Base-by-base conservation (phyloP, 345 rosid genomes). In the Camelina neglecta region DNA sequence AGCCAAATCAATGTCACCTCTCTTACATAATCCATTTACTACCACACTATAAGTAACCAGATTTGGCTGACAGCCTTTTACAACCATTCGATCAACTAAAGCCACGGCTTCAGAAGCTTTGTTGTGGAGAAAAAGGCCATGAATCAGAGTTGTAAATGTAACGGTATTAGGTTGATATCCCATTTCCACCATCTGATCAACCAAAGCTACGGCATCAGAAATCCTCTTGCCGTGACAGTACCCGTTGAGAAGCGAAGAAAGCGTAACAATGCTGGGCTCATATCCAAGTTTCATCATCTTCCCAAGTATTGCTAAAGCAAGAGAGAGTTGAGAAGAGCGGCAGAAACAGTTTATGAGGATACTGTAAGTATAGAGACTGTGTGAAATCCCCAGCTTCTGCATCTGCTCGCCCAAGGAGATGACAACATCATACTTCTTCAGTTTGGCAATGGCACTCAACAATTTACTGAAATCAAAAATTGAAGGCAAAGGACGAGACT, bases 341-440 rank as follows among this genome's bases (percentile, higher is more conserved):
- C 65, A 16, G 1, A 60, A 60, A 11, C 45, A 60, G 8, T 60
- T 60, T 0, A 60, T 60, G 0, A 60, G 7, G 20, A 60, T 60
- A 6, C 0, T 60, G 65, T 39, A 60, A 0, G 65, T 39, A 5
- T 60, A 60, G 3, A 5, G 16, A 39, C 39, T 0, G 20, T 60
- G 16, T 39, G 31, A 1, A 6, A 38, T 21, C 1, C 65, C 48
- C 10, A 60, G 5, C 1, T 4, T 36, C 1, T 60, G 23, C 65
- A 60, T 60, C 24, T 64, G 0, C 31, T 64, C 60, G 0, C 63
- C 50, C 6, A 62, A 2, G 31, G 77, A 62, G 3, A 50, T 63
- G 1, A 44, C 78, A 44, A 35, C 47, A 56, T 55, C 59, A 4
- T 0, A 45, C 35, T 57, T 56, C 3, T 35, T 74, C 72, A 65